These are phyloP conservation scores for Fusarium annulatum DNA, from an alignment of 2,329 filamentous ascomycete species.

Conservation along the genomic window DNA sequence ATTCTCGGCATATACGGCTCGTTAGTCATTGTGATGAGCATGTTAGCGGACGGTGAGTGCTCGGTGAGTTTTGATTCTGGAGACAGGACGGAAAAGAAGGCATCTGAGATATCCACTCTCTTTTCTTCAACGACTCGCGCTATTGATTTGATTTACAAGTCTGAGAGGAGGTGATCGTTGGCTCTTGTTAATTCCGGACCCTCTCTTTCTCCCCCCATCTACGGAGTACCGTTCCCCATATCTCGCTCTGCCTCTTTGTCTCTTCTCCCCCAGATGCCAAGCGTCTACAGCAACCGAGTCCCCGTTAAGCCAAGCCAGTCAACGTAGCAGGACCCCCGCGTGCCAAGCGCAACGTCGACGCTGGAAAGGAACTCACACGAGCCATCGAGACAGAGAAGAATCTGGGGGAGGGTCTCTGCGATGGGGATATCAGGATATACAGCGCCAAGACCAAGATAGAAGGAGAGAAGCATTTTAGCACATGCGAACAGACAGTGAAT, in stretches of 20 bases:
- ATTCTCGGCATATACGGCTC: conserved; percentile 4
- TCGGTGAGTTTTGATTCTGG: not conserved
- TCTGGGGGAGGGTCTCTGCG: conserved; percentile 25
- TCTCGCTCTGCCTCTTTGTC: not conserved
- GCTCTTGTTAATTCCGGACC: conserved; percentile 19
- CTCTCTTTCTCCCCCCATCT: conserved; percentile 5
- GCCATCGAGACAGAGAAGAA: not conserved
- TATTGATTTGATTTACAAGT: not conserved
- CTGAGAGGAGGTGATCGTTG: not conserved
- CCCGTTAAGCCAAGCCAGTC: not conserved
- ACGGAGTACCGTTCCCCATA: conserved; percentile 4
- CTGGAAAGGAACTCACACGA: not conserved
- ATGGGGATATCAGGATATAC: conserved; percentile 12
- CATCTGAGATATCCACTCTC: not conserved
- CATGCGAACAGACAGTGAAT: not conserved
- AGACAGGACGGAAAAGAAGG: not conserved
- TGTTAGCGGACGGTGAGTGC: conserved; percentile 17
- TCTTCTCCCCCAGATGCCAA: conserved; percentile 21
- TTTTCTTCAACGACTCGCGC: not conserved
- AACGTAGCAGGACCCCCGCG: conserved; percentile 20
- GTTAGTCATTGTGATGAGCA: conserved; percentile 4
- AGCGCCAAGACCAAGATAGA: conserved; percentile 16
- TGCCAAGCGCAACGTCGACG: conserved; percentile 24
- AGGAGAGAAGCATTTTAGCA: conserved; percentile 1
- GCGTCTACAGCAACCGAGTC: not conserved